Base-by-base conservation (phyloP, 805 yeast genomes). In the Kurtzmaniella fragi region DNA sequence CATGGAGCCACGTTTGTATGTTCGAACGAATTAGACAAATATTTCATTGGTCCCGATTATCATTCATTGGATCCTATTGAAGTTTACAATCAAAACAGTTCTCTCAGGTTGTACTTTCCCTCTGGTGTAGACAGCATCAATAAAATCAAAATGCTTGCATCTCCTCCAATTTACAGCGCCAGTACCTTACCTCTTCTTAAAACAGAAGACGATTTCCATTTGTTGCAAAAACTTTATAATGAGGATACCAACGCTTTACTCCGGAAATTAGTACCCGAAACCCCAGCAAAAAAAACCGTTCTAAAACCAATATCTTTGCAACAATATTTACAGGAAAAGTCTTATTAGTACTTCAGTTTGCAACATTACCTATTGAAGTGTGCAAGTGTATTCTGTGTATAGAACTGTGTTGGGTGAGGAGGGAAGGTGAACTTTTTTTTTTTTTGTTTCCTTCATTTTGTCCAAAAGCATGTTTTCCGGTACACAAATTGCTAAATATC, bases 81-180 rank as follows among this genome's bases (percentile, higher is more conserved):
- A 3, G 37, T 38, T 6, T 33, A 41, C 6, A 14, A 30, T 3
- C 28, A 50, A 6, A 49, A 58, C 23, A 48, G 67, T 25, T 44
- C 56, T 15, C 63, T 80, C 2, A 81, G 82, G 0, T 40, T 42
- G 5, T 20, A 17, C 9, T n/a, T 36, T 7, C 39, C 39, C 7
- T 10, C 4, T 10, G 78, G 75, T 0, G 62, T 71, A 61, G 88
- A 82, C 44, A 57, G 80, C 3, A 62, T 71, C 65, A 64, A 65
- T 15, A 72, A 77, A 46, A 78, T 82, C 20, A 49, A 59, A 28
- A 48, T 70, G 31, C 50, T 57, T 16, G 51, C 62, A 14, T 50
- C 54, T 34, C 43, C 68, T 39, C 42, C 38, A 3, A 39, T 57
- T 17, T 45, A 53, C 37, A 37, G 35, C 25, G 44, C 45, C 37